Percentiles rank a stretch among this genome's conserved stretches.
These are phyloP conservation scores for Rhizophora apiculata DNA, from an alignment of 345 rosid genomes.

Conservation along the genomic window DNA sequence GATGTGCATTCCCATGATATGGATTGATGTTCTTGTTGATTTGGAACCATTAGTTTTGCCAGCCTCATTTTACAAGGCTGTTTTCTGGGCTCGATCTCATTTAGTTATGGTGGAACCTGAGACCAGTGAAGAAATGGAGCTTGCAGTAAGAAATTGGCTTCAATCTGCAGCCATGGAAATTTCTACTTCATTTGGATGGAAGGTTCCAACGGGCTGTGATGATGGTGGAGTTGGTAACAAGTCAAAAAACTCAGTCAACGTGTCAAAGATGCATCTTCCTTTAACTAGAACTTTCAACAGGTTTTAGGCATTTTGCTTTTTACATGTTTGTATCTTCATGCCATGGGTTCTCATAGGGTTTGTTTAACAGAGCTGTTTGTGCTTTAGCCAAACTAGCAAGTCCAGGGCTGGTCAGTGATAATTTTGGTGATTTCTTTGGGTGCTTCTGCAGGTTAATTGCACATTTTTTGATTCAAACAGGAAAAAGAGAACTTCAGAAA, in stretches of 20 bases:
- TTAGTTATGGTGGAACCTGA: slow-evolving; percentile 80
- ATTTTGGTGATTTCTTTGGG: slow-evolving; percentile 4
- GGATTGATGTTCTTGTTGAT: slow-evolving; percentile 79
- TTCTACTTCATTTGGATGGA: slow-evolving; percentile 82
- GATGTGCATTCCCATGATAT: slow-evolving; percentile 94
- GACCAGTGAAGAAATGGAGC: slow-evolving; percentile 52
- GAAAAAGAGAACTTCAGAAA: slow-evolving; percentile 56
- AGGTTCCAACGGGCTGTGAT: slow-evolving; percentile 84
- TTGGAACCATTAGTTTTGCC: slow-evolving; percentile 61
- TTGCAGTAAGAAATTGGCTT: slow-evolving; percentile 69
- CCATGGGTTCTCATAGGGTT: slow-evolving; percentile 3
- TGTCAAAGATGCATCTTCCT: slow-evolving; percentile 63
- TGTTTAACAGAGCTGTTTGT: not conserved
- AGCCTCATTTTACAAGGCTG: slow-evolving; percentile 73
- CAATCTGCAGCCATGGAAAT: slow-evolving; percentile 62
- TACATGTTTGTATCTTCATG: slow-evolving; percentile 10
- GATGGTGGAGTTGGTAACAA: slow-evolving; percentile 79
- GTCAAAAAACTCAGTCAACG: slow-evolving; percentile 78
- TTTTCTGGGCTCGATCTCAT: slow-evolving; percentile 89
- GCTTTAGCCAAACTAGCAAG: not conserved
- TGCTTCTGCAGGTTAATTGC: slow-evolving; percentile 63
- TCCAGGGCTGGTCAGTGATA: not conserved
- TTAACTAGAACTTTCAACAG: slow-evolving; percentile 73
- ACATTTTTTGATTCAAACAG: slow-evolving; percentile 64
- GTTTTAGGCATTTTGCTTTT: slow-evolving; percentile 33